Evolutionary conservation across 1,284 basidiomycete genomes (phyloP), one percentile per base, ranked within the genome.

Genomic region (Rhizoctonia solani): DNA sequence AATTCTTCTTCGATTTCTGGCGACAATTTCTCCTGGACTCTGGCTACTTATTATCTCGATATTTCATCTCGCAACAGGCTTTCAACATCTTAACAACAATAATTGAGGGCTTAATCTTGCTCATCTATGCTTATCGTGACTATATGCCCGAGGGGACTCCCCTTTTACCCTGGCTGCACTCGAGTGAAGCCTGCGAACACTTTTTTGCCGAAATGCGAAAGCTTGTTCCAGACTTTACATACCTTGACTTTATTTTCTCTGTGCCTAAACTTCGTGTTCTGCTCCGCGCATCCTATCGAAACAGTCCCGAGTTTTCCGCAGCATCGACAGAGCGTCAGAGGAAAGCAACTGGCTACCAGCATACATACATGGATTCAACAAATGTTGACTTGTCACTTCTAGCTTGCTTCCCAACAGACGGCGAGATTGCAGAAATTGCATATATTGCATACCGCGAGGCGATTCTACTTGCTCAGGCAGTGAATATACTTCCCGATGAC

Each of bases 111-210:
- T 69, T 75, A 11, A 50, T 80, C 1, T 61, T 61, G 37, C 71
- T 80, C 0, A 49, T 80, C 8, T 37, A 74, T 53, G 72, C 79
- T 39, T 74, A 80, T 70, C 75, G 77, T 4, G 77, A 81, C 63
- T 70, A 76, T 54, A 19, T 74, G 13, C 32, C 55, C 1, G 55
- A 39, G 3, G 1, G 47, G 1, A 30, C 37, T 0, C 79, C 79
- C 0, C 72, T 81, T 0, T 71, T 80, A 0, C 79, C 77, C 1
- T 82, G 79, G 79, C 69, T 79, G 0, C 75, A 77, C 49, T 76
- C 75, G 0, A 80, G 70, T 0, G 76, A 80, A 59, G 52, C 72
- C 0, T 76, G 74, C 63, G 78, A 81, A 56, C 79, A 81, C 68
- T 52, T 73, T 6, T 80, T 80, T 69, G 76, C 76, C 0, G 69